Evolutionary conservation across 805 yeast genomes (phyloP), one percentile per base, ranked within the genome.

Genomic region (Candida pseudofarinosa): DNA sequence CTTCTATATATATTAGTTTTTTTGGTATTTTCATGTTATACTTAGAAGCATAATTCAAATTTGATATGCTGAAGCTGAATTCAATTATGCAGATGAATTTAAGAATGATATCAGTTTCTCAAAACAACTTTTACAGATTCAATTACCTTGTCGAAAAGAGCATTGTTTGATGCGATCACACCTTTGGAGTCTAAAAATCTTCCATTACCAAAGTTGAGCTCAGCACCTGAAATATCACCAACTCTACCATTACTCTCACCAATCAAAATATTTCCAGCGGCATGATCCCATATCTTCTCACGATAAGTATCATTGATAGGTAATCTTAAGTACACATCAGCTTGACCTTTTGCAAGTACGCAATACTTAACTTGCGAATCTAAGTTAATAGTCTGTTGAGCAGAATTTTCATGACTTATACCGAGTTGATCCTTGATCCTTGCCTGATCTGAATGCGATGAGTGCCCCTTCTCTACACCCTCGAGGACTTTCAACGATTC

Each of bases 261-360:
- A 37, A 95, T 82, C 47, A 93, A 74, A 12, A 91, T 73, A 55
- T 85, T 84, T 3, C 99, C 99, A 1, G 97, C 95, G 15, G 98
- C 98, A 62, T 93, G 99, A 65, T 93, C 99, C 98, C 99, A 93
- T 46, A 93, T 89, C 65, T 93, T 93, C 61, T 93, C 99, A 54
- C 87, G 77, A 61, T 90, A 93, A 2, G 76, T 65, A 40, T 80
- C 71, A 50, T 76, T 80, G 37, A 83, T 79, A 12, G 99, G 99
- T 45, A 95, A 67, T 52, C 99, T 81, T 47, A 93, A 71, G 55
- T 95, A 93, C 12, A 93, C 77, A 54, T 93, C 97, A 3, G 97
- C 98, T 43, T 85, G 84, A 30, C 99, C 99, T 48, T 83, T 76
- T 8, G 97, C 82, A 37, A 93, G 74, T 13, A 90, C 80, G 68